Evolutionary conservation across 1,284 basidiomycete species (phyloP), one percentile per base, ranked within the genome.

Genomic region (Cutaneotrichosporon daszewskae): DNA sequence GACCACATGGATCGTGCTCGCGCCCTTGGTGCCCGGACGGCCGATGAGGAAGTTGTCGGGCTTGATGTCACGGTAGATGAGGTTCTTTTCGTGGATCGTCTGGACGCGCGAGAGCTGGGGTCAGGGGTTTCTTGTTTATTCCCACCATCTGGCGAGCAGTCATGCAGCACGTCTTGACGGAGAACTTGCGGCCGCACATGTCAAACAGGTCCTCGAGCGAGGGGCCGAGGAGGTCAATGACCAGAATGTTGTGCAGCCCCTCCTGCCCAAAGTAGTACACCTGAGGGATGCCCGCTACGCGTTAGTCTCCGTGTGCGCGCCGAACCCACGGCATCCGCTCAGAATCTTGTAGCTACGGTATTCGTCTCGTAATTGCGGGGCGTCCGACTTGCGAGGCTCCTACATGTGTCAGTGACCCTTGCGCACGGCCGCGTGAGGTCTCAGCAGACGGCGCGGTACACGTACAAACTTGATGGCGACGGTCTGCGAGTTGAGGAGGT

Each of bases 181-280:
- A 85, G 75, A 98, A 98, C 71, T 96, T 96, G 74, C 94, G 85
- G 76, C 92, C 92, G 79, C 94, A 98, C 67, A 97, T 97, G 78
- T 98, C 98, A 84, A 98, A 99, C 14, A 98, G 79, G 64, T 99
- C 95, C 73, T 99, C 95, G 40, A 96, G 74, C 60, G 85, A 89
- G 1, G 90, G 90, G 3, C 91, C 91, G 16, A 96, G 79, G 19
- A 96, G 79, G 74, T 96, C 91, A 63, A 96, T 95, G 54, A 96
- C 90, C 52, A 96, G 82, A 58, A 95, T 90, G 69, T 95, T 95
- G 75, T 96, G 90, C 41, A 95, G 77, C n/a, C 90, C 90, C 74
- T 96, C 91, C 72, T 92, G 88, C 35, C 91, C 91, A 68, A 95
- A 96, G 74, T 95, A 91, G 75, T 95, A 92, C 65, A 95, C 92